A percentile compares a stretch with the other conserved stretches of the same genome.
Conservation (phyloP, 2,329 filamentous ascomycete species). For the Aspergillus viridinutans region DNA sequence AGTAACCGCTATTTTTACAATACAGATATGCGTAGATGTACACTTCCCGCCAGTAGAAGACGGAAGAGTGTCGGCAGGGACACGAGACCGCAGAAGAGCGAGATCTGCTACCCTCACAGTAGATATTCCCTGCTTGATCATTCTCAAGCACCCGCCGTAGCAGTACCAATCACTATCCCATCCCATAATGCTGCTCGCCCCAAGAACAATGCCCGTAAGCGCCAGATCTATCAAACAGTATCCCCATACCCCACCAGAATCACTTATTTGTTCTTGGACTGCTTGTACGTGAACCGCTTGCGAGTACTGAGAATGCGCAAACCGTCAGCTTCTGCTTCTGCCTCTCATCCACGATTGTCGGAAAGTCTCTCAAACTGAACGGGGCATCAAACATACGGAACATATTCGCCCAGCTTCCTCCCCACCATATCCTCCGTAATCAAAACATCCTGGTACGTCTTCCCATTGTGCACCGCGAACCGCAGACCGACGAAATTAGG, state of each 20-base stretch:
- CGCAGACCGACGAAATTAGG: slow-evolving; percentile 86
- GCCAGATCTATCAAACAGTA: not conserved
- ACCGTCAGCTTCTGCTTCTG: not conserved
- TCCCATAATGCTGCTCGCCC: not conserved
- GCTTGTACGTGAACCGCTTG: slow-evolving; percentile 64
- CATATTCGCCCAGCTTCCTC: slow-evolving; percentile 90
- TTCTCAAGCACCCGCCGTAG: not conserved
- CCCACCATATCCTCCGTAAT: slow-evolving; percentile 97
- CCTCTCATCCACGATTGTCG: not conserved
- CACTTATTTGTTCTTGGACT: slow-evolving; percentile 64
- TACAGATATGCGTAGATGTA: not conserved
- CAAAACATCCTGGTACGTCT: slow-evolving; percentile 73
- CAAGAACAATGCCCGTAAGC: not conserved
- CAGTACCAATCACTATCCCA: not conserved
- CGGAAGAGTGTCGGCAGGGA: not conserved
- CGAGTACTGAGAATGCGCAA: slow-evolving; percentile 58
- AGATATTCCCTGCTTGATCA: not conserved
- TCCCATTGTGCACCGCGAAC: slow-evolving; percentile 91
- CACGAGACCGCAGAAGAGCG: not conserved
- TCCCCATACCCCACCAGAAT: not conserved
- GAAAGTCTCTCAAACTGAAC: not conserved
- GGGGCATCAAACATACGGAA: slow-evolving; percentile 59
- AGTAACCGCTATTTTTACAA: not conserved
- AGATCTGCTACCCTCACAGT: not conserved
- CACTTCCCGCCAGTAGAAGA: not conserved